Base-by-base conservation (phyloP, 306 rosid genomes). In the Cucurbita maxima region DNA sequence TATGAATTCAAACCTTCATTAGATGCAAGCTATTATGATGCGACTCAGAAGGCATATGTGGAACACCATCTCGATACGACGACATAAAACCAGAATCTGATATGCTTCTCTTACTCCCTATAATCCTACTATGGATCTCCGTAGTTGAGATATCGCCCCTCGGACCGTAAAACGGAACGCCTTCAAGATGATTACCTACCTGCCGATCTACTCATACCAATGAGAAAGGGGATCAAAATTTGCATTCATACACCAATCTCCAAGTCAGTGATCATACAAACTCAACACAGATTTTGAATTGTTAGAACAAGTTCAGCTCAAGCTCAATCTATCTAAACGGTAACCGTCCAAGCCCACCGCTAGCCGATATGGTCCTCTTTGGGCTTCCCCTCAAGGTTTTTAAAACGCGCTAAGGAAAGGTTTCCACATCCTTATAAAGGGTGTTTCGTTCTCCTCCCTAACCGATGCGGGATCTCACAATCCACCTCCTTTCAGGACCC, bases 141-240 rank as follows among this genome's bases (percentile, higher is more conserved):
- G 82, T 69, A 72, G 84, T 87, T 14, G 96, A 88, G 73, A 90
- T 81, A 62, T 92, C 96, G 76, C 90, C 88, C 78, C 96, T 88
- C 0, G 91, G 85, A 38, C 96, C 89, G 82, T 90, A 92, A 76
- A 83, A 90, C 37, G 98, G 96, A 81, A 92, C 86, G 56, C 96
- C 98, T 83, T 90, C 96, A 0, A 92, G 92, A 87, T 92, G 98
- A 81, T 83, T 88, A 58, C 87, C 90, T 47, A 75, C 86, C 77
- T 89, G 96, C 80, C 92, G 87, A 75, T 90, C 98, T 88, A 82
- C 71, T 15, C 57, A 30, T 69, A 69, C 20, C 57, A 68, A 80
- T 47, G 82, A 76, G 72, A 52, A 66, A 76, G 78, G n/a, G 34
- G 83, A 85, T 85, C 78, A 85, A 81, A 78, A 15, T 69, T 47